phyloP scores from a whole-genome alignment of 1,139 yeast genomes.

The Saccharomyces hybrid region DNA sequence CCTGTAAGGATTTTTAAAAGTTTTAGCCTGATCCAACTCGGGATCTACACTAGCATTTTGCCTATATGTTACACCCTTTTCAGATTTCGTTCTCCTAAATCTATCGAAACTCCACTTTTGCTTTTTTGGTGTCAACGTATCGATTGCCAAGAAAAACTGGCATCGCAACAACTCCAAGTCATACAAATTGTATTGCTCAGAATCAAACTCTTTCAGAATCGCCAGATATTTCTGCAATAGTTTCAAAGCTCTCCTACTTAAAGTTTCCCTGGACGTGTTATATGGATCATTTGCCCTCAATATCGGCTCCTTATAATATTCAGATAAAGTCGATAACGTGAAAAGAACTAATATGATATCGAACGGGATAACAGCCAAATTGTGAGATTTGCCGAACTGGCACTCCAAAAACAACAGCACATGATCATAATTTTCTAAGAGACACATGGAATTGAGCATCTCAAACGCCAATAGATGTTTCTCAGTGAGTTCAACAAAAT shows the following conservation, averaged over 20 bases:
- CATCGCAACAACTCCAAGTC: conserved; percentile 27
- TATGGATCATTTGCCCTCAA: conserved; percentile 24
- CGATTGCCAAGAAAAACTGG: conserved; percentile 26
- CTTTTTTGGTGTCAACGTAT: conserved; percentile 12
- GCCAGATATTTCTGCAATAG: conserved; percentile 14
- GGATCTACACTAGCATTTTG: conserved; percentile 3
- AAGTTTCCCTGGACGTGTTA: conserved; percentile 16
- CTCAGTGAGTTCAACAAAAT: conserved; percentile 24
- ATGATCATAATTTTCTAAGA: conserved; percentile 25
- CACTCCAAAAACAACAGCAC: conserved; percentile 22
- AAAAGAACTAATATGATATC: conserved; percentile 25
- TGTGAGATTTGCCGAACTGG: conserved; percentile 8
- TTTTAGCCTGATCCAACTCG: conserved; percentile 3
- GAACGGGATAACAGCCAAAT: conserved; percentile 20
- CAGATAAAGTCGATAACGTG: conserved; percentile 23
- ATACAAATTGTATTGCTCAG: conserved; percentile 10
- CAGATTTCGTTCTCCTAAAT: conserved; percentile 2
- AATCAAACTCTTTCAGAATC: conserved; percentile 17
- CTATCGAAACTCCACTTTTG: conserved; percentile 8
- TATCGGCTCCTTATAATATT: conserved; percentile 15
- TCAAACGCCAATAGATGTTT: conserved; percentile 20
- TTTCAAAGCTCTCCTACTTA: conserved; percentile 19
- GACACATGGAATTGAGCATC: conserved; percentile 23
- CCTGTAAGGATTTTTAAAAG: conserved; percentile 15
- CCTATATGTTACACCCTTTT: conserved; percentile 6